A percentile compares a stretch with the other conserved stretches of the same genome.
phyloP scores from a whole-genome alignment of 805 yeast species.

The Yarrowia sp. region DNA sequence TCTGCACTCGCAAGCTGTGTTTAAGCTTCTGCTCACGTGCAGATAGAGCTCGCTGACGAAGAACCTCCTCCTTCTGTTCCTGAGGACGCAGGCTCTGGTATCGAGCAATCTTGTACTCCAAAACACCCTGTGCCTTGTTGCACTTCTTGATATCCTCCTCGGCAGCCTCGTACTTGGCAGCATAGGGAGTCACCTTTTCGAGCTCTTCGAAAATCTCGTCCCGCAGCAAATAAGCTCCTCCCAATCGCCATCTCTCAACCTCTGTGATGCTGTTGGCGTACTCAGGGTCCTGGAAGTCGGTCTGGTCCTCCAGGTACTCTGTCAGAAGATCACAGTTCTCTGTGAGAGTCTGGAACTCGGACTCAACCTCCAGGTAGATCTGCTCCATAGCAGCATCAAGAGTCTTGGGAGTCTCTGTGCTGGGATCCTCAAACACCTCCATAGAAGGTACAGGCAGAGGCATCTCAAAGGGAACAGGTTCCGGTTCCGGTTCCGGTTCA shows the following conservation, averaged over 20 bases:
- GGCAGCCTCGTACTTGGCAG: background rate
- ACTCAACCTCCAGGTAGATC: constrained; percentile 6
- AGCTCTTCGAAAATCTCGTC: background rate
- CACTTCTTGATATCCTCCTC: background rate
- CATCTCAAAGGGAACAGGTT: constrained; percentile 2
- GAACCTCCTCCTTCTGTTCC: background rate
- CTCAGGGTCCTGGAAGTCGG: background rate
- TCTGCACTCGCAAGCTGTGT: background rate
- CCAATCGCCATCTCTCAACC: constrained; percentile 2
- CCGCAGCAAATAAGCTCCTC: background rate
- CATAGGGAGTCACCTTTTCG: background rate
- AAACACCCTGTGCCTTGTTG: background rate
- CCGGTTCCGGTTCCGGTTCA: constrained; percentile 12
- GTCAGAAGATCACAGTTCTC: background rate
- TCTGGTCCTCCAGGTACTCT: background rate
- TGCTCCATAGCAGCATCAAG: constrained; percentile 11
- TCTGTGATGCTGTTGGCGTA: background rate
- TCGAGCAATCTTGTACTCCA: constrained; percentile 13
- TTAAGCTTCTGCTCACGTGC: constrained; percentile 15
- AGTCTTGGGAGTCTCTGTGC: background rate
- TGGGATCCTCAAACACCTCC: background rate
- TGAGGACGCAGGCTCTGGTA: constrained; percentile 2
- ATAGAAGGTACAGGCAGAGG: constrained; percentile 3
- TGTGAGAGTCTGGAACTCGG: background rate
- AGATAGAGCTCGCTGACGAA: constrained; percentile 17